These are phyloP conservation scores for Pichia sorboxylosa DNA, from an alignment of 1,139 yeast genomes.

Conservation along the genomic window DNA sequence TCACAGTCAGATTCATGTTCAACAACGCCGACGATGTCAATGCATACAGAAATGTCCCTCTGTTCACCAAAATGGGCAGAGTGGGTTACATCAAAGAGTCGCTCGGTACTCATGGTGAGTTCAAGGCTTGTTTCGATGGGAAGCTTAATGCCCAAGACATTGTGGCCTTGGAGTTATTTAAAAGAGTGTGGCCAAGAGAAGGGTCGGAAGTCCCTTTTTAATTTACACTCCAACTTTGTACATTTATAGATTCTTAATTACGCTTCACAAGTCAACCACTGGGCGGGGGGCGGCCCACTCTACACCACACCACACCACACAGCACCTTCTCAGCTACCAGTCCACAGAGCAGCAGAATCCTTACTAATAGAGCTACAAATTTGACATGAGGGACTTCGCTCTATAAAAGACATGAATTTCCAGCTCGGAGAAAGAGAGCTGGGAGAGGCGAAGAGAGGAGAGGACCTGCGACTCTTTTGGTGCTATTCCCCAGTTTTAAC, in stretches of 20 bases:
- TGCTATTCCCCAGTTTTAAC: too few species aligned
- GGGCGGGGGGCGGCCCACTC: too few species aligned
- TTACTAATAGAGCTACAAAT: neutral
- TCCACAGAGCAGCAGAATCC: neutral
- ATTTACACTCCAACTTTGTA: too few species aligned
- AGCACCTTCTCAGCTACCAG: neutral
- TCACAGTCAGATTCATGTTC: slow-evolving; percentile 95
- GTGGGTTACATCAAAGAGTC: slow-evolving; percentile 89
- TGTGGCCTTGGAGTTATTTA: slow-evolving; percentile 87
- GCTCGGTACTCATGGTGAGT: slow-evolving; percentile 96
- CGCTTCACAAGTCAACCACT: too few species aligned
- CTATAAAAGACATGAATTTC: too few species aligned
- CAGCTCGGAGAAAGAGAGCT: too few species aligned
- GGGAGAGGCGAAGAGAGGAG: too few species aligned
- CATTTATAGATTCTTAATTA: too few species aligned
- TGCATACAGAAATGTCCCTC: slow-evolving; percentile 85
- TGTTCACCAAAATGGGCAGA: slow-evolving; percentile 86
- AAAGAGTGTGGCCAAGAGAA: slow-evolving; percentile 78
- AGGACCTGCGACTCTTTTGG: too few species aligned
- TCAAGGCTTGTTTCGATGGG: slow-evolving; percentile 91
- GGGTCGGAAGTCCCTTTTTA: slow-evolving; percentile 8
- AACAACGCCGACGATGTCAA: slow-evolving; percentile 82
- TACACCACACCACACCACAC: too few species aligned
- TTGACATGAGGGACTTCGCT: too few species aligned
- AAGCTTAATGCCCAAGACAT: slow-evolving; percentile 85